Evolutionary conservation across 2,329 filamentous ascomycete species (phyloP).

Genomic region (Alternaria brassicae): DNA sequence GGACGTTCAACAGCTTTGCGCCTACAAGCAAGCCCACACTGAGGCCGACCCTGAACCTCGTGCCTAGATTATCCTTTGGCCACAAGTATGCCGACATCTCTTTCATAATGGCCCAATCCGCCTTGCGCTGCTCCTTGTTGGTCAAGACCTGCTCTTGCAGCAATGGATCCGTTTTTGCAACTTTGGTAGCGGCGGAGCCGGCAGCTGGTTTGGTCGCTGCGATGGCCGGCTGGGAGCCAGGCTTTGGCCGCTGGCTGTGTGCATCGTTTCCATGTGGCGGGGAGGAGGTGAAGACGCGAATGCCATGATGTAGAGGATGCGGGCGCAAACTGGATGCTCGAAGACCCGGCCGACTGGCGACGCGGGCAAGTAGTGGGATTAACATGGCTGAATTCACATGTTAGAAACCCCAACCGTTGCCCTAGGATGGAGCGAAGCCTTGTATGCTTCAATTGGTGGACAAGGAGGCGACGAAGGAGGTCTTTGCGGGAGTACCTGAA

Average conservation of each 20-base stretch:
- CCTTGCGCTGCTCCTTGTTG: slow-evolving; percentile 88
- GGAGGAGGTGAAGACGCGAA: slow-evolving; percentile 55
- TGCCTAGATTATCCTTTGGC: slow-evolving; percentile 86
- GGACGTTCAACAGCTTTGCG: slow-evolving; percentile 92
- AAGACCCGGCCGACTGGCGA: slow-evolving; percentile 40
- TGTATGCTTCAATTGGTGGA: slow-evolving; percentile 13
- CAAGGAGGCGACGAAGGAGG: background rate
- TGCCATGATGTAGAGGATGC: slow-evolving; percentile 27
- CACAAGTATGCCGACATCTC: slow-evolving; percentile 97
- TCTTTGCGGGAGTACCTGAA: slow-evolving; percentile 6
- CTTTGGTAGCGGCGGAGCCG: slow-evolving; percentile 27
- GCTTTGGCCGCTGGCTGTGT: slow-evolving; percentile 40
- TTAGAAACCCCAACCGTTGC: slow-evolving; percentile 11
- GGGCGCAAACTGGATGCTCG: slow-evolving; percentile 27
- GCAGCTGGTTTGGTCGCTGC: slow-evolving; percentile 31
- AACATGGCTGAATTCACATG: slow-evolving; percentile 43
- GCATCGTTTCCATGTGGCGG: slow-evolving; percentile 55
- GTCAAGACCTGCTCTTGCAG: slow-evolving; percentile 70
- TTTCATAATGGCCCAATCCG: slow-evolving; percentile 98
- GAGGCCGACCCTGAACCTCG: slow-evolving; percentile 82
- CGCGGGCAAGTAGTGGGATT: slow-evolving; percentile 46
- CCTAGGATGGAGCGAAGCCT: background rate
- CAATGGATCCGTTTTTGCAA: slow-evolving; percentile 52
- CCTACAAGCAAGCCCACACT: slow-evolving; percentile 85
- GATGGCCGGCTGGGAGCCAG: slow-evolving; percentile 34